These are phyloP conservation scores for Trypanosoma caninum DNA, from an alignment of 208 protist genomes.

Conservation along the genomic window DNA sequence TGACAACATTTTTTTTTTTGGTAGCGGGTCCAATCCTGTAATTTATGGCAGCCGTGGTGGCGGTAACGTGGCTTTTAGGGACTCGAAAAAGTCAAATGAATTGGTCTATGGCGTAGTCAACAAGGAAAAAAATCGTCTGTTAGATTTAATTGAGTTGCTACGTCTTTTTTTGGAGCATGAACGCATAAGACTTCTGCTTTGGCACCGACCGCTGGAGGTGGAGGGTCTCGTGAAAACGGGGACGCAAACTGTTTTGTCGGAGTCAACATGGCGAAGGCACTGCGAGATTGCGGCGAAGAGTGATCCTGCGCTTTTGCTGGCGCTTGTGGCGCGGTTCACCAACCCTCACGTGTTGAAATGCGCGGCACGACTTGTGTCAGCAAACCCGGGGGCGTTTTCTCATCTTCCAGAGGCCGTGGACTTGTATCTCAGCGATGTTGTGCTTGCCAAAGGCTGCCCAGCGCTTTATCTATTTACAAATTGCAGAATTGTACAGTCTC, in stretches of 20 bases:
- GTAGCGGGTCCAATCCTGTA: background rate
- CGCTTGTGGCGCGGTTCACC: conserved; percentile 64
- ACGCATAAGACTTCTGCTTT: conserved; percentile 58
- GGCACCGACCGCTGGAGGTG: conserved; percentile 39
- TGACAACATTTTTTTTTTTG: conserved; percentile 10
- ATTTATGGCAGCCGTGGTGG: background rate
- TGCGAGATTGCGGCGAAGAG: conserved; percentile 47
- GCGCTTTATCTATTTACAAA: conserved; percentile 60
- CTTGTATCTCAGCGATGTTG: conserved; percentile 65
- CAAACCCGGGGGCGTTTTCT: conserved; percentile 46
- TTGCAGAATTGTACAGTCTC: conserved; percentile 66
- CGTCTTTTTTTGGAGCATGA: conserved; percentile 69
- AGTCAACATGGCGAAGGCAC: conserved; percentile 30
- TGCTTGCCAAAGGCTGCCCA: conserved; percentile 53
- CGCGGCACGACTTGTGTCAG: conserved; percentile 34
- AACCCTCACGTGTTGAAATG: conserved; percentile 35
- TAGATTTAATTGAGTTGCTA: conserved; percentile 49
- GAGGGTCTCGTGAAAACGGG: background rate
- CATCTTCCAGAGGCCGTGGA: conserved; percentile 60
- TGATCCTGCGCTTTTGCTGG: conserved; percentile 62
- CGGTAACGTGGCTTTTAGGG: background rate
- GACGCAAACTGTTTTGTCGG: background rate
- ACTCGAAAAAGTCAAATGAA: conserved; percentile 23
- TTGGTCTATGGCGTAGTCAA: conserved; percentile 13
- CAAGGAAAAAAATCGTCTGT: conserved; percentile 43